Percentiles rank a stretch among this genome's conserved stretches.
phyloP scores from a whole-genome alignment of 257 asterid species.

The Ilex aquifolium region DNA sequence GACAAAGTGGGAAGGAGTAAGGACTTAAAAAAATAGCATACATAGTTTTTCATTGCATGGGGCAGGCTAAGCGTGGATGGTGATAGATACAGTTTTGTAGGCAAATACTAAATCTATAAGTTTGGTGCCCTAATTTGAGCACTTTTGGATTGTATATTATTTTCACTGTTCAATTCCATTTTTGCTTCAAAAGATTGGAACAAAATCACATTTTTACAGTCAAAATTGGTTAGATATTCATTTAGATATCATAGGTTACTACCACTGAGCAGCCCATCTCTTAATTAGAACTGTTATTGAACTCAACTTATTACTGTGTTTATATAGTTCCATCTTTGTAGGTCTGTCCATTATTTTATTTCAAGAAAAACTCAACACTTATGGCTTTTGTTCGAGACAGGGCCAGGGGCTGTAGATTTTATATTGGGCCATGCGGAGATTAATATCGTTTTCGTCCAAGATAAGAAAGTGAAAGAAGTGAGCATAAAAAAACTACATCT shows the following conservation, averaged over 20 bases:
- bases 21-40: no score
- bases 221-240: no score
- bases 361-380: neutral
- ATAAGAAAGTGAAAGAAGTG: slow-evolving; percentile 71
- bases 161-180: no score
- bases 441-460: slow-evolving; percentile 76
- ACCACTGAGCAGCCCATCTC: neutral
- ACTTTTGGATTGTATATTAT: no score
- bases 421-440: slow-evolving; percentile 83
- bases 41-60: no score
- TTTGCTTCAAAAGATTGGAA: no score
- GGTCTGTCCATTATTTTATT: neutral
- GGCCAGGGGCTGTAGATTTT: slow-evolving; percentile 84
- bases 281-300: neutral
- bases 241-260: neutral
- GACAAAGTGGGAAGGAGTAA: no score
- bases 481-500: slow-evolving; percentile 20
- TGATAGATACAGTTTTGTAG: no score
- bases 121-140: no score
- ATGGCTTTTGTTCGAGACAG: slow-evolving; percentile 28
- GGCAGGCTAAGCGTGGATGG: no score
- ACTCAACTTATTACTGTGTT: neutral
- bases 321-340: neutral
- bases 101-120: no score
- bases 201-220: no score